Evolutionary conservation across 139 green algal species (phyloP).

Genomic region (Chlamydomonas schloesseri): DNA sequence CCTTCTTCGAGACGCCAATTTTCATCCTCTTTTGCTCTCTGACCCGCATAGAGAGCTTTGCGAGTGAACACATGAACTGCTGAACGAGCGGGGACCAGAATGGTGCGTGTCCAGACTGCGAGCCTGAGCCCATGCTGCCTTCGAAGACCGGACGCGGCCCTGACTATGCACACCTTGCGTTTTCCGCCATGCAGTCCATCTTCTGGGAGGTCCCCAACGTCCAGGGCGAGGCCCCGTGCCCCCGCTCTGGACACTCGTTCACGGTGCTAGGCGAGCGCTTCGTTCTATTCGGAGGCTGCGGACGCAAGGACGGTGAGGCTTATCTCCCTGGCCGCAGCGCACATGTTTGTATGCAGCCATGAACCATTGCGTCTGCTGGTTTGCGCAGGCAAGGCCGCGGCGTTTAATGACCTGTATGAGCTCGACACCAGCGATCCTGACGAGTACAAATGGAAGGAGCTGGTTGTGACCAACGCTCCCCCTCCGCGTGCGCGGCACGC

Average conservation of each 20-base stretch:
- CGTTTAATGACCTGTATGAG: constrained; percentile 83
- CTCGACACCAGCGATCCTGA: constrained; percentile 72
- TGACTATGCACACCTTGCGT: not conserved
- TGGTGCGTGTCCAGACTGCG: not conserved
- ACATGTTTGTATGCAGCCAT: not conserved
- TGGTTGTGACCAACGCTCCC: constrained; percentile 54
- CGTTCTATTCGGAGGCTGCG: constrained; percentile 83
- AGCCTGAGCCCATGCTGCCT: too few species aligned
- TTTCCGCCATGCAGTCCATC: constrained; percentile 38
- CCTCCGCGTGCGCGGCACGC: constrained; percentile 76
- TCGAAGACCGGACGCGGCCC: not conserved
- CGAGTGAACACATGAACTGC: not conserved
- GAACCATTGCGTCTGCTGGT: not conserved
- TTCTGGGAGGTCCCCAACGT: constrained; percentile 57
- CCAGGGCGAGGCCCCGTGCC: constrained; percentile 59
- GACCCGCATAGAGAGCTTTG: too few species aligned
- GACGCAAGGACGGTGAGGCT: constrained; percentile 65
- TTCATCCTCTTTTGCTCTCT: not conserved
- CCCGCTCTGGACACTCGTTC: constrained; percentile 85
- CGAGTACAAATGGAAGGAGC: constrained; percentile 64
- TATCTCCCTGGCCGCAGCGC: too few species aligned
- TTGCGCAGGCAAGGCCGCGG: constrained; percentile 73
- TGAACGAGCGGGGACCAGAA: constrained; percentile 4
- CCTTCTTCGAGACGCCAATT: too few species aligned
- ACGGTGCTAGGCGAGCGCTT: constrained; percentile 74